Conservation (phyloP, 768 basidiomycete species). For the Clitopilus hobsonii region DNA sequence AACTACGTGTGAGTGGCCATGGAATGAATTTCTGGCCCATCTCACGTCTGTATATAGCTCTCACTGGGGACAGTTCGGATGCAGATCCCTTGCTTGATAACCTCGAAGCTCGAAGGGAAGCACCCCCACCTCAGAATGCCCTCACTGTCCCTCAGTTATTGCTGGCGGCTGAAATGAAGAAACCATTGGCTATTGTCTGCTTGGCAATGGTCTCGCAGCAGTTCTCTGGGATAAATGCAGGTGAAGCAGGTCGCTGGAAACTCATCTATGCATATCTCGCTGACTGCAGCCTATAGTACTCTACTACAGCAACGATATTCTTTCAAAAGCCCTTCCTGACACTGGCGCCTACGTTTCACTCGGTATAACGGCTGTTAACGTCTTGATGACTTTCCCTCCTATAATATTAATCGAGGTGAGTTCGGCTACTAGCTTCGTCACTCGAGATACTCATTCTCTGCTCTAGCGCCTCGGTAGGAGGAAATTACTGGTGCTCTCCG, state of each 20-base stretch:
- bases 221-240: conserved; percentile 52
- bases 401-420: conserved; percentile 88
- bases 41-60: conserved; percentile 4
- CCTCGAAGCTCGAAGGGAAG: conserved; percentile 19
- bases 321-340: conserved; percentile 74
- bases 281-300: no score
- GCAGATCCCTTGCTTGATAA: conserved; percentile 40
- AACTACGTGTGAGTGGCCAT: conserved; percentile 19
- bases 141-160: conserved; percentile 53
- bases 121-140: conserved; percentile 17
- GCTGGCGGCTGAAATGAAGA: conserved; percentile 47
- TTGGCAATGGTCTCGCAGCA: conserved; percentile 78
- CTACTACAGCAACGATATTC: conserved; percentile 88
- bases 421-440: no score
- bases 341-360: conserved; percentile 80
- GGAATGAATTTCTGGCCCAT: neutral
- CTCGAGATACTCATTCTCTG: no score
- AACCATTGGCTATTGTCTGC: conserved; percentile 60
- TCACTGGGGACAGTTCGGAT: conserved; percentile 11
- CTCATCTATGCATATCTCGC: no score
- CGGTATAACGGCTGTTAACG: conserved; percentile 82
- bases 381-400: conserved; percentile 79
- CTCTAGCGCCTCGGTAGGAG: conserved; percentile 71
- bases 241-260: no score
- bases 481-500: conserved; percentile 62